Evolutionary conservation across 306 rosid genomes (phyloP).

Genomic region (Cicer arietinum): DNA sequence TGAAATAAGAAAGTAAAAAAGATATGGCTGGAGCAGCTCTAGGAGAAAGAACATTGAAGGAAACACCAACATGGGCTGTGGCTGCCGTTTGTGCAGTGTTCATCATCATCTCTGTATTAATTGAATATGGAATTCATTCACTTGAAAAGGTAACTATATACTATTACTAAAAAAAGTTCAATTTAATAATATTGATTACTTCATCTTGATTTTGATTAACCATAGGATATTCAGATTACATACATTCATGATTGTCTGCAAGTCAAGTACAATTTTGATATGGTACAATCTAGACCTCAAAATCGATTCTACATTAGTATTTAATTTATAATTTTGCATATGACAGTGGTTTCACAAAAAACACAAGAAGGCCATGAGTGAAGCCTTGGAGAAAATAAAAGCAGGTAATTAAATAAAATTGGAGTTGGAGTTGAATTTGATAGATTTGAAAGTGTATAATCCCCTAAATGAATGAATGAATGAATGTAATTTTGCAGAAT

Average conservation of each 20-base stretch:
- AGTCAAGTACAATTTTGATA: no score
- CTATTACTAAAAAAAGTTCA: background rate
- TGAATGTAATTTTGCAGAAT: slow-evolving; percentile 51
- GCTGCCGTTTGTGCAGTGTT: slow-evolving; percentile 67
- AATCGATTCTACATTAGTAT: no score
- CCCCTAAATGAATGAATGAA: background rate
- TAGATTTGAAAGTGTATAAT: background rate
- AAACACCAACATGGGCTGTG: slow-evolving; percentile 81
- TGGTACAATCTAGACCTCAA: no score
- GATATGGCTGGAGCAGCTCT: slow-evolving; percentile 48
- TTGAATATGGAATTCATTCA: slow-evolving; percentile 67
- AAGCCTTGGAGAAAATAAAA: slow-evolving; percentile 84
- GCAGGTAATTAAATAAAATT: slow-evolving; percentile 45
- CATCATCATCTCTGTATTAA: slow-evolving; percentile 58
- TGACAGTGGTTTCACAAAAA: slow-evolving; percentile 67
- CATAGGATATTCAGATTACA: no score
- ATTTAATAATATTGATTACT: background rate
- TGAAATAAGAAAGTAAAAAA: slow-evolving; percentile 12
- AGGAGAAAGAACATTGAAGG: slow-evolving; percentile 58
- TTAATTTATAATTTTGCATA: background rate
- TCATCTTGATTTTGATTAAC: background rate
- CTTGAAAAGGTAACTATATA: slow-evolving; percentile 60
- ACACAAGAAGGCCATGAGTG: slow-evolving; percentile 69
- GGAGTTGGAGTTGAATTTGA: background rate
- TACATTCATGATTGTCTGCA: no score